Base-by-base conservation (phyloP, 2,329 filamentous ascomycete genomes). In the Cladosporium sp. region DNA sequence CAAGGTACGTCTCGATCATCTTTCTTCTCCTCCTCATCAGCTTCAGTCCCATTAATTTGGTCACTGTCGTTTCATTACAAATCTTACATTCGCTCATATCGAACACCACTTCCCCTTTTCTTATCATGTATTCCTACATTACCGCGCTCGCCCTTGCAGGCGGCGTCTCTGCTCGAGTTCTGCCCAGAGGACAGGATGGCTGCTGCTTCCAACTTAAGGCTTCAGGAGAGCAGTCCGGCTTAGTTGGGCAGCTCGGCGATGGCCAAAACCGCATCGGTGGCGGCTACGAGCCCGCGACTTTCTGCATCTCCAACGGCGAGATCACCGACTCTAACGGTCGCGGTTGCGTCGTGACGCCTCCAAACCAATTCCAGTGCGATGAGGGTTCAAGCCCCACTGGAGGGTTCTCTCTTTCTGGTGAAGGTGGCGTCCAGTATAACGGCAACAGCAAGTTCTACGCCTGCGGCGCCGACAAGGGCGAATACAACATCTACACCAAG, bases 281-380 rank as follows among this genome's bases (percentile, higher is more conserved):
- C 41, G 48, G 33, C 16, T 50, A 50, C 11, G 47, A 59, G 16
- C 68, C 18, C 63, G 73, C 73, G 12, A 69, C 73, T 7, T 85
- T 78, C 62, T 81, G 74, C 51, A 69, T 71, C 13, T 72, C 73
- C 45, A 75, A 77, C 38, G 69, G 64, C 18, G 59, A 55, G 7
- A 73, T 86, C 53, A 77, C 71, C 15, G 83, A 85, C 61, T 63
- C 68, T 41, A 71, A 72, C 41, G 76, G 77, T 38, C 73, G 78
- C 51, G 81, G 82, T 16, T 86, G 83, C 60, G 82, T 83, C 65
- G 69, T 84, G 60, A 85, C 82, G 55, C 72, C 75, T 35, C 74
- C 77, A 0, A 81, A 79, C 1, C 78, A 83, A 41, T 78, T 81
- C 52, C 81, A 84, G 61, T 85, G 83, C 58, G 82, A 86, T 56